Evolutionary conservation across 2,329 filamentous ascomycete genomes (phyloP).

Genomic region (Penicillium sp.): DNA sequence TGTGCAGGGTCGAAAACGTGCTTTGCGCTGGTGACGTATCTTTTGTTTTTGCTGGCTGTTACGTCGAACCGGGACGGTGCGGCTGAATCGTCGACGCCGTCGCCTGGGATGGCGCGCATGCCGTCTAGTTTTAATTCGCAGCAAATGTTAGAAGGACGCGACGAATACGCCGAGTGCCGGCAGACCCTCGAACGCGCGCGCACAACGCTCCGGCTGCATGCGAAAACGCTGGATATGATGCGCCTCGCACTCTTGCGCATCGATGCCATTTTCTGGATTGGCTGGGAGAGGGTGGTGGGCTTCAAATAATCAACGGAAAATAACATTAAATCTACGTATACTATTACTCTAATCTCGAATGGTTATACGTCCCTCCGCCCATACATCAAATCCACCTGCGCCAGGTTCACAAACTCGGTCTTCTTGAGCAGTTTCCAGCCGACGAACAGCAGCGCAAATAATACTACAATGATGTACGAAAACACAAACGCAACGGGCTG

Average conservation of each 20-base stretch:
- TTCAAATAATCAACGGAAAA: conserved; percentile 7
- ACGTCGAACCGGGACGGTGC: conserved; percentile 1
- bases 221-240: conserved; percentile 9
- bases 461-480: conserved; percentile 12
- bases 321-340: too few species aligned
- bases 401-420: conserved; percentile 7
- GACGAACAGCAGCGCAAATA: conserved; percentile 7
- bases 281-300: conserved; percentile 6
- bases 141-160: not conserved
- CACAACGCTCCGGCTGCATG: conserved; percentile 8
- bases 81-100: not conserved
- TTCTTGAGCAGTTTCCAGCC: conserved; percentile 9
- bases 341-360: not conserved
- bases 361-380: conserved; percentile 1
- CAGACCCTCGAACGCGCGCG: not conserved
- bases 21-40: conserved; percentile 7
- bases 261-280: conserved; percentile 9
- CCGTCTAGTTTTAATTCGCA: too few species aligned
- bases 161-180: conserved; percentile 8
- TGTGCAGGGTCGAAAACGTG: conserved; percentile 6
- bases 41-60: conserved; percentile 1
- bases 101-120: not conserved
- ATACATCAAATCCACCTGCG: conserved; percentile 6
- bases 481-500: conserved; percentile 13
- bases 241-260: conserved; percentile 7